Base-by-base conservation (phyloP, 768 basidiomycete genomes). In the Mycena capillaripes region DNA sequence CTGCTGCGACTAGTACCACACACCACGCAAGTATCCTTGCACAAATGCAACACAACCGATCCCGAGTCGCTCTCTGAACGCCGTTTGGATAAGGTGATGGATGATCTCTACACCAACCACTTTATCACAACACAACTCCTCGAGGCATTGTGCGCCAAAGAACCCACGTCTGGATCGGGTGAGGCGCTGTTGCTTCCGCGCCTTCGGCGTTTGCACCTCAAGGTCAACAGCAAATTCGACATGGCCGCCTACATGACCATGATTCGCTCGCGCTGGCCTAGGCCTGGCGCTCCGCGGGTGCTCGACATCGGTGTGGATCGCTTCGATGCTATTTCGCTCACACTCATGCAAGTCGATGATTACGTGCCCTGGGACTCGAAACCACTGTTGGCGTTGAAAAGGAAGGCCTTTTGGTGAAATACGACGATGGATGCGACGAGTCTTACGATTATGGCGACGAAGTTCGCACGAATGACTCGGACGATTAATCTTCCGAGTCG, bases 181-280 rank as follows among this genome's bases (percentile, higher is more conserved):
- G n/a, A n/a, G 14, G 34, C 50, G 50, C 63, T 32, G 25, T 23
- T 65, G 36, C 50, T 66, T 32, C 64, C 64, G 36, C 53, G 64
- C 36, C 64, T 66, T 6, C 34, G 52, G 6, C 64, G 40, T 4
- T 11, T 66, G 36, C 36, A 55, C 10, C 27, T 66, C 8, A 48
- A 56, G 14, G 64, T 66, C 63, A 53, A 53, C 36, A 10, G 2
- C 14, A 4, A 16, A 23, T 40, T 66, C 25, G 29, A 17, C 14
- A 40, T 66, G 64, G 25, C 10, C 11, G 36, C 36, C 5, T 66
- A 66, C 50, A 48, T 53, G 30, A 12, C n/a, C 27, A 66, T 66
- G 64, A 23, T 66, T 3, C 64, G 64, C 53, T 55, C 64, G 7
- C 64, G 64, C 8, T 66, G 52, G 52, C 64, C 64, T 3, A 38